These are phyloP conservation scores for Quercus lobata DNA, from an alignment of 331 rosid species.

Conservation along the genomic window DNA sequence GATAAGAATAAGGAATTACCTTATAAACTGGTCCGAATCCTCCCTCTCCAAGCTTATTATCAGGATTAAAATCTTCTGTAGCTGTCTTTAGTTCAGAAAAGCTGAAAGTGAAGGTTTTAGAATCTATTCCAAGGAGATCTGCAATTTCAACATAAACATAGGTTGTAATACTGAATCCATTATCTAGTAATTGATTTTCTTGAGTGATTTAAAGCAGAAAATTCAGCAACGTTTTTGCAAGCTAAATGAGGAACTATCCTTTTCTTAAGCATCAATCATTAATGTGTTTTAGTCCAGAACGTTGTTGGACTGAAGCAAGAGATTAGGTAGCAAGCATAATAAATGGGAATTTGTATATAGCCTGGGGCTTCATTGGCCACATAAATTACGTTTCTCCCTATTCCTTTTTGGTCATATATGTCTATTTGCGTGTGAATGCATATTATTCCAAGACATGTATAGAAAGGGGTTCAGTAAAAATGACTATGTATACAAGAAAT, in stretches of 20 bases:
- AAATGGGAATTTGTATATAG: background rate
- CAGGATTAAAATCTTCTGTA: no score
- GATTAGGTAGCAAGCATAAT: background rate
- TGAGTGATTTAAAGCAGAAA: background rate
- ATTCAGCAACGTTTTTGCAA: background rate
- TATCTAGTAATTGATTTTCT: background rate
- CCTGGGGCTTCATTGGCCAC: background rate
- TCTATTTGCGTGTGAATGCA: background rate
- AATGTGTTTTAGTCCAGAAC: background rate
- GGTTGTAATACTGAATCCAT: background rate
- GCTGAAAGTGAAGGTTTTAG: no score
- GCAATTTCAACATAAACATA: slow-evolving; percentile 25
- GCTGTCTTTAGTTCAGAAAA: no score
- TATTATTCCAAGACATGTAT: background rate
- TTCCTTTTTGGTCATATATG: background rate
- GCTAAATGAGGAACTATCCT: background rate
- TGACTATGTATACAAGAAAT: background rate
- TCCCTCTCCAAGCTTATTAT: no score
- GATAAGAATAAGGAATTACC: no score
- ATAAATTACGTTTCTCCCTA: background rate
- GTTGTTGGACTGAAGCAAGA: background rate
- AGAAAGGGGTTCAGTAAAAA: background rate
- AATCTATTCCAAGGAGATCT: slow-evolving; percentile 38
- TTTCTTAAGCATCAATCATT: background rate
- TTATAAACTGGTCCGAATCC: no score